phyloP scores from a whole-genome alignment of 2,329 filamentous ascomycete genomes.

The Penicillium sp. region DNA sequence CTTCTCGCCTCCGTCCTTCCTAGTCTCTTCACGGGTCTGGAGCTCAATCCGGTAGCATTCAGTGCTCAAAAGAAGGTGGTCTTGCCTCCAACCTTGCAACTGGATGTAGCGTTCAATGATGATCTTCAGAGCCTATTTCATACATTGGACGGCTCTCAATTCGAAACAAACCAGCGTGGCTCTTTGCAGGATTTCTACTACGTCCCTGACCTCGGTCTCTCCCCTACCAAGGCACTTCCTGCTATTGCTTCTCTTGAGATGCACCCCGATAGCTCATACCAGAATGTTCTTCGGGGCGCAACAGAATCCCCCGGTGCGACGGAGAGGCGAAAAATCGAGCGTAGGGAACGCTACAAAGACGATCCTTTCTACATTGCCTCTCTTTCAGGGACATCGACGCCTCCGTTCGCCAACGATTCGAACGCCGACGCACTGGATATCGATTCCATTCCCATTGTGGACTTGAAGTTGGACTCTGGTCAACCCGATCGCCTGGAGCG shows the following conservation, averaged over 20 bases:
- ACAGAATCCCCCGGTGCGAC: conserved; percentile 76
- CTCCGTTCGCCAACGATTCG: conserved; percentile 73
- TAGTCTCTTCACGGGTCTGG: conserved; percentile 81
- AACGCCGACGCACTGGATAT: conserved; percentile 85
- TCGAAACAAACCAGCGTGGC: conserved; percentile 56
- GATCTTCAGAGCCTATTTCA: conserved; percentile 71
- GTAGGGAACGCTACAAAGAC: conserved; percentile 81
- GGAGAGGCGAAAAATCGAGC: conserved; percentile 75
- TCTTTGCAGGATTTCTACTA: conserved; percentile 49
- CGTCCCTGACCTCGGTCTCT: conserved; percentile 34
- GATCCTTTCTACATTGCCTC: conserved; percentile 91
- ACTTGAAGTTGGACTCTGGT: conserved; percentile 75
- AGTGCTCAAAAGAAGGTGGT: conserved; percentile 88
- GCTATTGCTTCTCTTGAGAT: conserved; percentile 30
- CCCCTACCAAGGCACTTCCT: conserved; percentile 28
- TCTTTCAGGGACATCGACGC: conserved; percentile 70
- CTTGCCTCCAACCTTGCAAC: conserved; percentile 73
- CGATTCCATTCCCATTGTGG: conserved; percentile 94
- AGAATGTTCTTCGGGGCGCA: conserved; percentile 33
- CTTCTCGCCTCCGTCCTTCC: conserved; percentile 91
- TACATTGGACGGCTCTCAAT: conserved; percentile 58
- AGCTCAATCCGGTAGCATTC: conserved; percentile 86
- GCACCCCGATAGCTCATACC: conserved; percentile 44
- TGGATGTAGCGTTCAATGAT: conserved; percentile 81
- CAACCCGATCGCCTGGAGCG: conserved; percentile 20